Base-by-base conservation (phyloP, 768 basidiomycete genomes). In the Exidia glandulosa region DNA sequence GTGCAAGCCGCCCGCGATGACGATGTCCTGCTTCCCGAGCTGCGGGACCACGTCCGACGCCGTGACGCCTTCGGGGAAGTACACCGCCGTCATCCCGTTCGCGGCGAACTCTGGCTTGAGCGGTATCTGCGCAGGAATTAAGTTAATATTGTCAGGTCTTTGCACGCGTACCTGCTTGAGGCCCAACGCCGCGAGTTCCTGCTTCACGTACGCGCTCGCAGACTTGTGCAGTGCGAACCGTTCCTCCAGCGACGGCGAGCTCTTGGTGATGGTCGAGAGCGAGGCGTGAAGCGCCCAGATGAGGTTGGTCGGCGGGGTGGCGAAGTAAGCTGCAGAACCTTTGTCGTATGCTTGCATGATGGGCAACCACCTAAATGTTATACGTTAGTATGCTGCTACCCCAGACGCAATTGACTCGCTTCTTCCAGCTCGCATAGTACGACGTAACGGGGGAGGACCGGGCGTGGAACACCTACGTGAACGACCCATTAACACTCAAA, bases 61-160 rank as follows among this genome's bases (percentile, higher is more conserved):
- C 29, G 74, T 74, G n/a, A 94, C 68, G 3, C 92, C 94, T 1
- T 85, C 80, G 13, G 96, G 96, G 67, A 82, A 89, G 73, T 90
- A 94, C 57, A 92, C 85, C 45, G 94, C 94, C 5, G 88, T 90
- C 96, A 99, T 97, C 41, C 95, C 94, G 68, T 94, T 95, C 2
- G 96, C 94, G 19, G 87, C 80, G 60, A 81, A 78, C 2, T 77
- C 74, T 1, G 82, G 75, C 30, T 79, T 75, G 12, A 81, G 67
- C 7, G 94, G 83, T 7, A 98, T 77, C 67, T 74, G n/a, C n/a
- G 65, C 3, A 25, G 30, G 19, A 34, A 32, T 32, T n/a, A 45
- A 25, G 45, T 4, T 52, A 32, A 27, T 0, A 41, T 25, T 12
- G 31, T 25, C 1, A 33, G 29, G n/a, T 55, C 36, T 33, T 19